These are phyloP conservation scores for Beauveria sp. DNA, from an alignment of 2,329 filamentous ascomycete species.

Conservation along the genomic window DNA sequence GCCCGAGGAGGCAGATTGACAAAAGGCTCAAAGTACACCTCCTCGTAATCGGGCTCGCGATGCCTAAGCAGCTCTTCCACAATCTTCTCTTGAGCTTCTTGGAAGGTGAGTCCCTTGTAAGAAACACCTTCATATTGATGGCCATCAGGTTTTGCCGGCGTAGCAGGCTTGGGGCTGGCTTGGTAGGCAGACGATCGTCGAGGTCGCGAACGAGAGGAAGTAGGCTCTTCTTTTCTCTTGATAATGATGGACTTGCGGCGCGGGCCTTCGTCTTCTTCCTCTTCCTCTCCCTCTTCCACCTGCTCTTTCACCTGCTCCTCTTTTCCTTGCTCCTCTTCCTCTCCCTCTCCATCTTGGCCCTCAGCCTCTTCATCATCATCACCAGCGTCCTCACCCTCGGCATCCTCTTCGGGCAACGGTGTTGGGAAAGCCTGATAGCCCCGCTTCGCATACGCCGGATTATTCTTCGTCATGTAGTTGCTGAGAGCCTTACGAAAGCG, in stretches of 20 bases:
- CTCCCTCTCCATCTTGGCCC: slow-evolving; percentile 17
- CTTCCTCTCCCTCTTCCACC: slow-evolving; percentile 24
- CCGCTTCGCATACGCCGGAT: slow-evolving; percentile 68
- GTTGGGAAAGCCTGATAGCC: slow-evolving; percentile 66
- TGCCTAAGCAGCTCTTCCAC: slow-evolving; percentile 66
- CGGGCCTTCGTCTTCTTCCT: slow-evolving; percentile 22
- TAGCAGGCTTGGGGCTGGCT: slow-evolving; percentile 27
- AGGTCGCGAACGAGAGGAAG: slow-evolving; percentile 26
- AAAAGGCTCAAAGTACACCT: slow-evolving; percentile 65
- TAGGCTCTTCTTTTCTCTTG: slow-evolving; percentile 20
- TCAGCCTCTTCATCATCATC: slow-evolving; percentile 17
- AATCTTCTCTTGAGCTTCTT: slow-evolving; percentile 81
- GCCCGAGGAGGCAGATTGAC: slow-evolving; percentile 67
- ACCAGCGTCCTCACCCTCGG: slow-evolving; percentile 20
- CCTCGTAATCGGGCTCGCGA: slow-evolving; percentile 61
- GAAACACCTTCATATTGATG: slow-evolving; percentile 47
- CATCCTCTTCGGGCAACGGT: slow-evolving; percentile 54
- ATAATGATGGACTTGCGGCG: slow-evolving; percentile 27
- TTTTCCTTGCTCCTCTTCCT: slow-evolving; percentile 22
- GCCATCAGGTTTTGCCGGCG: slow-evolving; percentile 36
- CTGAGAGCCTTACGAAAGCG: slow-evolving; percentile 77
- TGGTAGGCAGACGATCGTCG: slow-evolving; percentile 25
- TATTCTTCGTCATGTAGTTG: slow-evolving; percentile 80
- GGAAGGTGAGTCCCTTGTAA: slow-evolving; percentile 69
- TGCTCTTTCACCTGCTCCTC: slow-evolving; percentile 18